Base-by-base conservation (phyloP, 371 early-diverging fungal species). In the Mucor velutinosus region DNA sequence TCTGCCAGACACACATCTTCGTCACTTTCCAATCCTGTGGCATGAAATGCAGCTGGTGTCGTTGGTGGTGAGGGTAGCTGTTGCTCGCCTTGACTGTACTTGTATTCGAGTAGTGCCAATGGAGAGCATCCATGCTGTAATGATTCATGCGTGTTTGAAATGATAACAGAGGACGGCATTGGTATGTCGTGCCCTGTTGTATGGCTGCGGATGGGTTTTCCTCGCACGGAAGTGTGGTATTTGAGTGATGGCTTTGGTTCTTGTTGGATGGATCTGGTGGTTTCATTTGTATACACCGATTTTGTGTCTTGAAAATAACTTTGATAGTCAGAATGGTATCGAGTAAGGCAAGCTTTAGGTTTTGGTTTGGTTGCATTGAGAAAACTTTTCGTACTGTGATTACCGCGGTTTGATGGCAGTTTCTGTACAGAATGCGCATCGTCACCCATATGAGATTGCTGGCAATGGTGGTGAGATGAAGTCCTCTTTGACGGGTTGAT, bases 261-360 rank as follows among this genome's bases (percentile, higher is more conserved):
- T 19, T 35, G 14, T 51, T 33, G 2, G 41, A 17, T 35, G 4
- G 27, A 12, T 51, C 30, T 12, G 3, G 14, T 29, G 29, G 41
- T 29, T 17, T 64, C 64, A 29, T 71, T 66, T 3, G 65, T 58
- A 27, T 55, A 56, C n/a, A 60, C 61, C 1, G 71, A 63, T 6
- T 62, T 57, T 12, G 37, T 35, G 21, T 71, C 71, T 53, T 71
- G 71, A 32, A 71, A 71, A 25, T 62, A 66, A 27, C 53, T 23
- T 15, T 39, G 17, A 35, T 53, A 19, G 17, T 33, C 37, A 21
- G 47, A 47, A 47, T 47, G 6, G 21, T 47, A 47, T 19, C 21
- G 19, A n/a, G 8, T 47, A 17, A 19, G 47, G 21, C 8, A 1
- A 7, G n/a, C 8, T 47, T 11, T 47, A 47, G 47, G 19, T 17